Evolutionary conservation across 495 filamentous ascomycete genomes (phyloP).

Genomic region (Mycothermus thermophilus): DNA sequence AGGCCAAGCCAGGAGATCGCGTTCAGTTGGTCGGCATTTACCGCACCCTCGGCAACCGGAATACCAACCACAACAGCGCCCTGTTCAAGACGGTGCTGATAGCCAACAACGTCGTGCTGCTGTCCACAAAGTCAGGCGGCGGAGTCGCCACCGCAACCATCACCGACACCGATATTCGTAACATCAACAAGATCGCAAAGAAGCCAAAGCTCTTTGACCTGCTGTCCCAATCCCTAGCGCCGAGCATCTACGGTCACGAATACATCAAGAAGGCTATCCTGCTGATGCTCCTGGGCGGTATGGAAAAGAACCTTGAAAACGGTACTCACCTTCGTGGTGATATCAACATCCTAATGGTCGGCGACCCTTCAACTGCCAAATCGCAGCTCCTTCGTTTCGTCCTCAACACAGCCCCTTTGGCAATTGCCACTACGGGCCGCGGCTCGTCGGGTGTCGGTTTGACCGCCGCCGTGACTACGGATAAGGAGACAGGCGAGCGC

Average conservation of each 20-base stretch:
- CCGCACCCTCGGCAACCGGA: conserved; percentile 84
- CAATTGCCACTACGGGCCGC: conserved; percentile 93
- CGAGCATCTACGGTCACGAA: conserved; percentile 93
- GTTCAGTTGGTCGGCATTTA: conserved; percentile 94
- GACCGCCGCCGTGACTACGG: conserved; percentile 87
- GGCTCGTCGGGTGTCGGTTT: conserved; percentile 97
- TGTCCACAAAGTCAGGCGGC: conserved; percentile 92
- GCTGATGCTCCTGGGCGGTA: conserved; percentile 91
- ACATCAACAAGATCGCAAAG: conserved; percentile 96
- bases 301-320: conserved; percentile 98
- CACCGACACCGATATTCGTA: conserved; percentile 95
- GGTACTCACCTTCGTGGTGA: conserved; percentile 95
- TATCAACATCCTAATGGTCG: conserved; percentile 99
- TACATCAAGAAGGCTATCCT: conserved; percentile 98
- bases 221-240: conserved; percentile 90
- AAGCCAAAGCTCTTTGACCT: conserved; percentile 89
- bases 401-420: conserved; percentile 89
- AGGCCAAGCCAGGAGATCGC: conserved; percentile 86
- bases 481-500: conserved; percentile 95
- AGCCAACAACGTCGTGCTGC: conserved; percentile 87
- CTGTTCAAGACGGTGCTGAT: conserved; percentile 87
- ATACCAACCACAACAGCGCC: conserved; percentile 70
- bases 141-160: conserved; percentile 85
- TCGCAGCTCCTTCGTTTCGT: conserved; percentile 96
- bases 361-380: conserved; percentile 96